Evolutionary conservation across 2,329 filamentous ascomycete species (phyloP), one percentile per base, ranked within the genome.

Genomic region (Cladosporium sp.): DNA sequence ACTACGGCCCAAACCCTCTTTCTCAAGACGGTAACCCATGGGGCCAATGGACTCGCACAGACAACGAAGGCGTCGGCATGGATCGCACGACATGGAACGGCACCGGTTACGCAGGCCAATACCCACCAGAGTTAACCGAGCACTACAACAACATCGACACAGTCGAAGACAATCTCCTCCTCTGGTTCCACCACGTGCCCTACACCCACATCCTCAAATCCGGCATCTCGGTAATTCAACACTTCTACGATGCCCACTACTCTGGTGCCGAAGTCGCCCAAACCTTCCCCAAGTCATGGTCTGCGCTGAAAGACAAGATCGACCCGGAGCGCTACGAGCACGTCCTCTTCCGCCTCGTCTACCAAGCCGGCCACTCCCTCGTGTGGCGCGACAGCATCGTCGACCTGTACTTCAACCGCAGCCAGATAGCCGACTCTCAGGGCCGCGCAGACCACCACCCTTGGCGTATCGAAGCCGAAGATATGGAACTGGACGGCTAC

Each of bases 131-230:
- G 60, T 70, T 90, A 0, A 82, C 83, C 0, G 69, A 74, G 2
- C 70, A 75, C 65, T 90, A 81, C 67, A 87, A 90, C 64, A 73
- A 80, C 43, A 74, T 84, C 17, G 78, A 81, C 14, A 86, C 82
- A 0, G 89, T 87, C 0, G 86, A 87, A 0, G 87, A 89, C 61
- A 77, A 89, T 20, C 74, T 90, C 1, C 71, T 90, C 2, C 75
- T 90, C 2, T 90, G 87, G 87, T 90, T 90, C 73, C 88, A 90
- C 69, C 88, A 90, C 66, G 85, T 90, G 0, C 80, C 81, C 3
- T 90, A 88, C 68, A 88, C 84, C 0, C 82, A 88, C 39, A 71
- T 69, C 6, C 78, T 90, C 1, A 77, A 84, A 9, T 84, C 81
- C 0, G 84, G 85, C 11, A 83, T 86, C 70, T 88, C 87, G 0